Percentiles rank a stretch among this genome's conserved stretches.
phyloP scores from a whole-genome alignment of 495 filamentous ascomycete genomes.

The Geopyxis carbonaria region DNA sequence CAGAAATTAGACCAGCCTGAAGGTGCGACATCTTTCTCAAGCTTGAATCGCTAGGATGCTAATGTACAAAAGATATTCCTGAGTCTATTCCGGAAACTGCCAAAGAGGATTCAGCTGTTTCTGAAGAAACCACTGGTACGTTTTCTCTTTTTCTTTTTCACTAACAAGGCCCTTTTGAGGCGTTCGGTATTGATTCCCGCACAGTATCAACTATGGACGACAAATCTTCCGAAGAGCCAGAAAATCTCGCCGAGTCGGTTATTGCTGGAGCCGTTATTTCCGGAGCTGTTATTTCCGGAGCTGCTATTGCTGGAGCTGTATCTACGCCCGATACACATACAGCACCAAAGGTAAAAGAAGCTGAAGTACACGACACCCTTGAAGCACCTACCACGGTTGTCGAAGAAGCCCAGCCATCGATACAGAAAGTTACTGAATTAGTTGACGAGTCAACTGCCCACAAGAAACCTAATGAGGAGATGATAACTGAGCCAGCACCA shows the following conservation, averaged over 20 bases:
- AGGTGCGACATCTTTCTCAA: background rate
- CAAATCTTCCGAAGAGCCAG: constrained; percentile 11
- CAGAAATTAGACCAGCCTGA: constrained; percentile 1
- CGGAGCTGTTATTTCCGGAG: constrained; percentile 9
- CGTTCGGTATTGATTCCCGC: background rate
- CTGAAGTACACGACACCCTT: background rate
- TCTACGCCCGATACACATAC: constrained; percentile 6
- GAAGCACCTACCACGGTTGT: constrained; percentile 1
- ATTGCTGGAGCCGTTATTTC: constrained; percentile 13
- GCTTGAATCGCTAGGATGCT: constrained; percentile 1
- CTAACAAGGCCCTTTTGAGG: background rate
- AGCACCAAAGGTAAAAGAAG: background rate
- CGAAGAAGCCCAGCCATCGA: background rate
- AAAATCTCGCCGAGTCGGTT: constrained; percentile 3
- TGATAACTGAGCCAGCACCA: constrained; percentile 15
- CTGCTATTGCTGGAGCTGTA: constrained; percentile 8
- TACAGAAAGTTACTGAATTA: background rate
- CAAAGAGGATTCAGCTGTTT: constrained; percentile 4
- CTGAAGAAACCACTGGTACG: constrained; percentile 3
- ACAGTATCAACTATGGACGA: constrained; percentile 6
- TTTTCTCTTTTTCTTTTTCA: background rate
- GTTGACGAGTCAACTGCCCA: constrained; percentile 6
- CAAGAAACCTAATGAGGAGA: constrained; percentile 6
- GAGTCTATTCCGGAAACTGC: constrained; percentile 1
- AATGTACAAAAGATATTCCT: constrained; percentile 3